These are phyloP conservation scores for Suillus fuscotomentosus DNA, from an alignment of 768 basidiomycete species.

Conservation along the genomic window DNA sequence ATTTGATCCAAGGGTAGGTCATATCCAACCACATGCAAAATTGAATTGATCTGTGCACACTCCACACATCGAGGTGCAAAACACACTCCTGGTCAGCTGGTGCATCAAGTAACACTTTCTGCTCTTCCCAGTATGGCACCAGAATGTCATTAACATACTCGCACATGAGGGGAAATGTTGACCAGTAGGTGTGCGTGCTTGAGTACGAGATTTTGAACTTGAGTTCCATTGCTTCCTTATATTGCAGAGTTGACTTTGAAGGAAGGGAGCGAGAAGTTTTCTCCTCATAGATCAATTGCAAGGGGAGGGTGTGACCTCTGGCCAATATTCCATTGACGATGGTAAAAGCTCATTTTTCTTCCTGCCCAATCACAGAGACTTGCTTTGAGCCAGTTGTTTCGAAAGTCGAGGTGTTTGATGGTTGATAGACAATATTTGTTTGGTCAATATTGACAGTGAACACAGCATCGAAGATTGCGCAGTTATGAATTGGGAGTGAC, in stretches of 20 bases:
- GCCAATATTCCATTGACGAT: background rate
- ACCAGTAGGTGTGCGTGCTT: background rate
- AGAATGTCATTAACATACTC: background rate
- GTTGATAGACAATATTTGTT: background rate
- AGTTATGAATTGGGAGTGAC: background rate
- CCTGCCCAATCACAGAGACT: background rate
- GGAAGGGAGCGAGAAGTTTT: background rate
- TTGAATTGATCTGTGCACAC: background rate
- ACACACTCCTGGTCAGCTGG: background rate
- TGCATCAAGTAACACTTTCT: background rate
- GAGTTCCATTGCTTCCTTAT: background rate
- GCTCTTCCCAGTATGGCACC: background rate
- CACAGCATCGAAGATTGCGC: background rate
- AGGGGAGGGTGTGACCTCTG: background rate
- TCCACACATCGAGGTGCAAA: background rate
- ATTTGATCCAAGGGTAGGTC: background rate
- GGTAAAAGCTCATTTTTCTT: background rate
- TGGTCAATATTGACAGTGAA: background rate
- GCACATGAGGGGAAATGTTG: background rate
- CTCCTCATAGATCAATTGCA: background rate
- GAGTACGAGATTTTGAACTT: background rate
- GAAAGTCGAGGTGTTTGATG: background rate
- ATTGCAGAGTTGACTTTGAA: background rate
- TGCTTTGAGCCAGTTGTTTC: background rate
- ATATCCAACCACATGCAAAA: background rate